Evolutionary conservation across 2,329 filamentous ascomycete genomes (phyloP), one percentile per base, ranked within the genome.

Genomic region (Diaporthe australafricana): DNA sequence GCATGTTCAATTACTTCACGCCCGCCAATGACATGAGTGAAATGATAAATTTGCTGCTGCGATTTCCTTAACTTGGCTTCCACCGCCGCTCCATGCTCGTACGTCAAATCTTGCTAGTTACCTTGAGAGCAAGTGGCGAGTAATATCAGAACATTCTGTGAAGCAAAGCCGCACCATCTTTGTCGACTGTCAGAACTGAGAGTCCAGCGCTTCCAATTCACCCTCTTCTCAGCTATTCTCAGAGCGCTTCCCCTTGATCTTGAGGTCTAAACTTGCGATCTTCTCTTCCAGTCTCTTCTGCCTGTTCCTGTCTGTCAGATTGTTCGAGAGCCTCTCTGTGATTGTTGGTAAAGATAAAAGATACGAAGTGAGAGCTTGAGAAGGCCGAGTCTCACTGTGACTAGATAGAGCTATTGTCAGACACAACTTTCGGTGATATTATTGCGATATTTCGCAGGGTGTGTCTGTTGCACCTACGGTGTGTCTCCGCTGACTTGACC

Each of bases 401-500:
- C 57, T 63, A n/a, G 9, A 14, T 35, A 25, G 1, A n/a, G 1
- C 6, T 3, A 0, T 3, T 25, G 30, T 65, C 7, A 65, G 30
- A 11, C 7, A 30, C 4, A 7, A 0, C 4, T 25, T 1, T 20
- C 17, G 2, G 7, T 35, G 3, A 6, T 2, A 22, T 20, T 3
- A n/a, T 0, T 17, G n/a, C n/a, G n/a, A n/a, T n/a, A n/a, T n/a
- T n/a, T n/a, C n/a, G n/a, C n/a, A n/a, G 22, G 2, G 2, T 25
- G 7, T 25, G 14, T 9, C n/a, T 53, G 27, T 11, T 40, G 16
- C 22, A 65, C 60, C 1, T 65, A 65, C 42, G 30, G 42, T 5
- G n/a, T n/a, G 8, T 65, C 60, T 14, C 42, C 60, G 20, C 60
- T 65, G 42, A 65, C 60, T 38, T 50, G 45, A 38, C 27, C 60